Evolutionary conservation across 345 rosid genomes (phyloP), one percentile per base, ranked within the genome.

Genomic region (Brassica rapa): DNA sequence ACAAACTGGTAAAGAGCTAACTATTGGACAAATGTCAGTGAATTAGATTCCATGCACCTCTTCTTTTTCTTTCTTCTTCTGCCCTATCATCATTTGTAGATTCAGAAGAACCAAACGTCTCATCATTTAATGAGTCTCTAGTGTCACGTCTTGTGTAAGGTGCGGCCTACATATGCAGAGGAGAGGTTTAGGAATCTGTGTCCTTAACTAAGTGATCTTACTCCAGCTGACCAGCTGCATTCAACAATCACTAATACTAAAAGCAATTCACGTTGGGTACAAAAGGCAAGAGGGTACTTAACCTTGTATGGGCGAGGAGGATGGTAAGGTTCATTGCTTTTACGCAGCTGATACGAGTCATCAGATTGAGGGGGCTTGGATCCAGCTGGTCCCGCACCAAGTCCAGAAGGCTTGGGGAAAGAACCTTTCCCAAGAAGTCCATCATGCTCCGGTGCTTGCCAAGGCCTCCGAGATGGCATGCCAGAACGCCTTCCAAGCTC

Each of bases 251-350:
- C 30, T 62, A 16, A 61, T 32, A 60, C 62, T 62, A 39, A 27
- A 27, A 55, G 25, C 67, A n/a, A 51, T 41, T 76, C 33, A 32
- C 57, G n/a, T 74, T 65, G 71, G 76, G 32, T n/a, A 71, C 63
- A 75, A 67, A 65, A 73, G 57, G 61, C 49, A 73, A 68, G 41
- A 43, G 64, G 12, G 23, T 30, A 65, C 12, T 72, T 85, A 75
- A 91, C 99, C 97, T 93, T 93, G 77, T 91, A 91, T 37, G 98
- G 93, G 49, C 96, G 97, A 61, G 99, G 99, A 9, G 98, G 98
- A 29, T 95, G 97, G 82, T 90, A 95, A 5, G 94, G 99, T 81
- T 91, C 98, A 73, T 84, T 87, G 80, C 83, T 87, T 88, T 77
- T 87, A 68, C 66, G 89, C 33, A 82, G 90, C 68, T 83, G 94